phyloP scores from a whole-genome alignment of 2,329 filamentous ascomycete species.

The Claviceps pazoutovae region DNA sequence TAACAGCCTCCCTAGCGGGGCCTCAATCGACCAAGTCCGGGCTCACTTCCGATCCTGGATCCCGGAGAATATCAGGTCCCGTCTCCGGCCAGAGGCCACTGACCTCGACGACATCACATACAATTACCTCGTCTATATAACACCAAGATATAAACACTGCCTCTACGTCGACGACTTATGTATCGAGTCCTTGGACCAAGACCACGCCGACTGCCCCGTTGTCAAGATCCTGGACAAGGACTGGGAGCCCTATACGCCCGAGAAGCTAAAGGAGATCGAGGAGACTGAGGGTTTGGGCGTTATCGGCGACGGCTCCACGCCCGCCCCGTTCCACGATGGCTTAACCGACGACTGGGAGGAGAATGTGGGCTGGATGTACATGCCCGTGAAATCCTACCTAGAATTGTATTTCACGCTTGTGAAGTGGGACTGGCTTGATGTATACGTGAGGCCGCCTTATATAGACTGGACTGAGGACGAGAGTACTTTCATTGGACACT shows the following conservation, averaged over 20 bases:
- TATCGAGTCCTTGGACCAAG: neutral
- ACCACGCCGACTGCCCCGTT: neutral
- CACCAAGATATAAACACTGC: neutral
- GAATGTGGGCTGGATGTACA: too few relatives aligned
- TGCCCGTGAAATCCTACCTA: too few relatives aligned
- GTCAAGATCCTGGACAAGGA: neutral
- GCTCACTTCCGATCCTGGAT: constrained; percentile 3
- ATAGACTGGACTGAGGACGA: neutral
- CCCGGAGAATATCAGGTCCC: neutral
- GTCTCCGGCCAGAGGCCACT: neutral
- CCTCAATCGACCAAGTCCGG: constrained; percentile 1
- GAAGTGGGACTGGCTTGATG: too few relatives aligned
- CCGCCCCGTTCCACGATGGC: neutral
- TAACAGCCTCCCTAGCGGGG: neutral
- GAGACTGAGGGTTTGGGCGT: too few relatives aligned
- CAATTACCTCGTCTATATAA: neutral
- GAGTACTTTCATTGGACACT: neutral
- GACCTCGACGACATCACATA: neutral
- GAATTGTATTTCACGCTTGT: too few relatives aligned
- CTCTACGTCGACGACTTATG: constrained; percentile 1
- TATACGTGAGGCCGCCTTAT: too few relatives aligned
- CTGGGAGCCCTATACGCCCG: neutral
- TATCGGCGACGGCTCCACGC: neutral
- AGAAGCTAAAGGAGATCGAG: neutral
- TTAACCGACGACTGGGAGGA: too few relatives aligned